A percentile compares a stretch with the other conserved stretches of the same genome.
Evolutionary conservation across 305 asterid genomes (phyloP).

Genomic region (Fraxinus greggii): DNA sequence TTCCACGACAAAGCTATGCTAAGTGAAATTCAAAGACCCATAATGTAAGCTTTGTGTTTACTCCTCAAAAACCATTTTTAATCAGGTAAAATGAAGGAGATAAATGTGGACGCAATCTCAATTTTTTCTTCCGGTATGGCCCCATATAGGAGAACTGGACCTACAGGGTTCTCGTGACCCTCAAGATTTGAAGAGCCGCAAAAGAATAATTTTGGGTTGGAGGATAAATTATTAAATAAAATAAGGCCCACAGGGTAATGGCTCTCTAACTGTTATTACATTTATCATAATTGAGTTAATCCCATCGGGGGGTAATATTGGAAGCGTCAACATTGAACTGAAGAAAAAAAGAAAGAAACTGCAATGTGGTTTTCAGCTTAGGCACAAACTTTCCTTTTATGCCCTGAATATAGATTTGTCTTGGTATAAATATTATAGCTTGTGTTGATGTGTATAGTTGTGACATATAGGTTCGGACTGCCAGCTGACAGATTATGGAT

Average conservation of each 20-base stretch:
- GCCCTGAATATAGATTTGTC: constrained; percentile 3
- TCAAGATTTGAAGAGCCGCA: not conserved
- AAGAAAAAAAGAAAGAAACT: not conserved
- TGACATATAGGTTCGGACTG: constrained; percentile 60
- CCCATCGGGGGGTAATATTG: not conserved
- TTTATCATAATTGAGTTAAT: not conserved
- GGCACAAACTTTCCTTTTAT: constrained; percentile 2
- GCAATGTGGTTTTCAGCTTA: not conserved
- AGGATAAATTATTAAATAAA: not conserved
- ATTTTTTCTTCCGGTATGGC: not conserved
- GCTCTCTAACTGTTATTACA: not conserved
- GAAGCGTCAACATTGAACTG: not conserved
- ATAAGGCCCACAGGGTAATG: not conserved
- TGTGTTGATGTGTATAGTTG: not conserved
- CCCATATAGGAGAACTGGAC: not conserved
- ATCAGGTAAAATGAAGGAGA: not conserved
- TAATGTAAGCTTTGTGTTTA: not conserved
- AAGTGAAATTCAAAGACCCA: not conserved
- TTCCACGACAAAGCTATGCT: not conserved
- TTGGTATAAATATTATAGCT: not conserved
- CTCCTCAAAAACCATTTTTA: not conserved
- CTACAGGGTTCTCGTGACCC: not conserved
- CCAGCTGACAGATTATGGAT: constrained; percentile 82
- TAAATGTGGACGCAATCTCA: not conserved
- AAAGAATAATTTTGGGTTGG: not conserved